Evolutionary conservation across 345 rosid species (phyloP), one percentile per base, ranked within the genome.

Genomic region (Aquilaria malaccensis): DNA sequence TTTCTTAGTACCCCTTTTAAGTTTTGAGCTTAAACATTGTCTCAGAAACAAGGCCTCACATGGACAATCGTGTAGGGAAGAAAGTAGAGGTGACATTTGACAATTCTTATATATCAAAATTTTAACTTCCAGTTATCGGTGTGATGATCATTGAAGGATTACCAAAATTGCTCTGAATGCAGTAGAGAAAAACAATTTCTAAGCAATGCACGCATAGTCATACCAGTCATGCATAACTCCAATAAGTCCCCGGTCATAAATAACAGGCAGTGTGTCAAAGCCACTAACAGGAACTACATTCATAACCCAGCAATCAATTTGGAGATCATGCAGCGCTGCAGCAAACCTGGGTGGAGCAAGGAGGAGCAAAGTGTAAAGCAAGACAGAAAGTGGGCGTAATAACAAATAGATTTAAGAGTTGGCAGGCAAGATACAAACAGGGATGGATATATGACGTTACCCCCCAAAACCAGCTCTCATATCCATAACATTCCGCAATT

Each of bases 401-500:
- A 3, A 37, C 5, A 37, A 37, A 3, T 37, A 3, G 43, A 37
- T 3, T 3, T 37, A 37, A 3, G 1, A 45, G 47, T 48, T 49
- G 48, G 6, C 37, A 50, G 13, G 55, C 31, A 51, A 29, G 50
- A 22, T 37, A 3, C 43, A 37, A 37, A 37, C 12, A 43, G 13
- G 31, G 11, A 37, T 53, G 47, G 41, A 9, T 14, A 37, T 37
- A 57, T 60, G 33, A 58, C 1, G 31, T 29, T 81, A 86, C 89
- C 93, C 93, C 76, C 93, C 87, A 50, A 78, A 77, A 64, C 85
- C 85, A 73, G 89, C 87, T 72, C 69, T 83, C 89, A 83, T 83
- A 74, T 83, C 93, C 62, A 83, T 61, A 58, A 81, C 89, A 65
- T 86, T 83, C 58, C 80, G 74, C 1, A 80, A 66, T 52, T 80